Conservation (phyloP, 345 rosid genomes). For the Syzygium jambos region DNA sequence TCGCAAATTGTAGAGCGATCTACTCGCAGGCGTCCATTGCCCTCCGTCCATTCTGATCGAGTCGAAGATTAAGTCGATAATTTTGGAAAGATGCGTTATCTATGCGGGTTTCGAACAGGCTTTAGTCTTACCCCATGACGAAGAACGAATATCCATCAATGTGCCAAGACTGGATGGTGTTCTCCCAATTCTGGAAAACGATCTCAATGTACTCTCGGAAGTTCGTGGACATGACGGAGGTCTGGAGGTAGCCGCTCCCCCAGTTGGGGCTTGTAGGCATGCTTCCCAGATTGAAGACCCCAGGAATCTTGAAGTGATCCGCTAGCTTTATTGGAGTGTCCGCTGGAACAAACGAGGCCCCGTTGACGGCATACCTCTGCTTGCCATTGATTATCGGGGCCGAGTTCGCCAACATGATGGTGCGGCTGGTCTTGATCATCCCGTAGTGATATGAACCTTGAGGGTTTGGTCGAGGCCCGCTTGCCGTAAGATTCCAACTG, state of each 20-base stretch:
- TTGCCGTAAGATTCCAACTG: conserved; percentile 90
- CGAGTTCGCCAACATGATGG: conserved; percentile 57
- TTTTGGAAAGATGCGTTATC: neutral
- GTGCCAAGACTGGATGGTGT: conserved; percentile 83
- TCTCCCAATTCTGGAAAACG: conserved; percentile 77
- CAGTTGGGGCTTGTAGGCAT: conserved; percentile 53
- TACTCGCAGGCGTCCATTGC: conserved; percentile 72
- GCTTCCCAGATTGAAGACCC: conserved; percentile 76
- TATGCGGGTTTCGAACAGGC: neutral
- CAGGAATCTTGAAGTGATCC: conserved; percentile 73
- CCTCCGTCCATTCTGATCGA: conserved; percentile 89
- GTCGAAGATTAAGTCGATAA: neutral
- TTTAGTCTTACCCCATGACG: conserved; percentile 64
- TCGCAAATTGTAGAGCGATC: conserved; percentile 58
- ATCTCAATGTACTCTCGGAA: conserved; percentile 74
- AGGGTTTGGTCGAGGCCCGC: conserved; percentile 95
- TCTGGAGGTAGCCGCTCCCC: conserved; percentile 58
- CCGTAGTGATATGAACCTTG: conserved; percentile 99
- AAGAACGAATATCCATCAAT: conserved; percentile 78
- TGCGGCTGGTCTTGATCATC: conserved; percentile 63
- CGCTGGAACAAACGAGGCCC: conserved; percentile 58
- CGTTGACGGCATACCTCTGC: conserved; percentile 74
- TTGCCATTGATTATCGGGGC: conserved; percentile 78
- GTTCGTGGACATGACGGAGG: conserved; percentile 63
- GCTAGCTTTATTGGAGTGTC: conserved; percentile 94